Percentiles rank a stretch among this genome's conserved stretches.
These are phyloP conservation scores for Primulina tabacum DNA, from an alignment of 257 asterid genomes.

Conservation along the genomic window DNA sequence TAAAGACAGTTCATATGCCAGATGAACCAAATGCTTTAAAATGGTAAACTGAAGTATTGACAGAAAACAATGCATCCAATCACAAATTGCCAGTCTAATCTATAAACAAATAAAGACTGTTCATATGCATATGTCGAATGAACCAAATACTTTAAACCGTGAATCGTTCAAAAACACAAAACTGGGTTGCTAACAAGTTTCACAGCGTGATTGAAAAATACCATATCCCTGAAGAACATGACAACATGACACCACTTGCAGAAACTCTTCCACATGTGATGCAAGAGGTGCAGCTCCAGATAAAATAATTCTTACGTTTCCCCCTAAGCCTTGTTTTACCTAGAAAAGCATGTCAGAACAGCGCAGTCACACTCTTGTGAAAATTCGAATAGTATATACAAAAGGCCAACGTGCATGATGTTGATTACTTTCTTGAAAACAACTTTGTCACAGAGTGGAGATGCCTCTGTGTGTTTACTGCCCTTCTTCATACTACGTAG, in stretches of 20 bases:
- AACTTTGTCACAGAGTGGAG: conserved; percentile 71
- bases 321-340: conserved; percentile 95
- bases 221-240: conserved; percentile 98
- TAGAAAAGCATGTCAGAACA: conserved; percentile 29
- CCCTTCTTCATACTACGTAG: conserved; percentile 71
- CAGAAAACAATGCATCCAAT: neutral
- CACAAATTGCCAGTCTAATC: neutral
- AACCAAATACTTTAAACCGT: neutral
- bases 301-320: conserved; percentile 77
- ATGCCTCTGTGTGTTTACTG: conserved; percentile 56
- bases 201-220: conserved; percentile 31
- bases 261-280: conserved; percentile 81
- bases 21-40: neutral
- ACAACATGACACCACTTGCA: conserved; percentile 77
- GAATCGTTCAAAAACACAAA: neutral
- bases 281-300: conserved; percentile 99
- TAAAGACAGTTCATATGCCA: conserved; percentile 9
- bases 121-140: neutral
- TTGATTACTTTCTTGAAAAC: conserved; percentile 79
- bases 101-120: neutral
- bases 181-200: conserved; percentile 7
- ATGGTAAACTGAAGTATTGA: neutral
- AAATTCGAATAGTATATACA: conserved; percentile 6
- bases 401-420: conserved; percentile 12
- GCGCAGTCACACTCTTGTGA: conserved; percentile 23